phyloP scores from a whole-genome alignment of 106 monocot genomes.

The Phalaenopsis equestris region DNA sequence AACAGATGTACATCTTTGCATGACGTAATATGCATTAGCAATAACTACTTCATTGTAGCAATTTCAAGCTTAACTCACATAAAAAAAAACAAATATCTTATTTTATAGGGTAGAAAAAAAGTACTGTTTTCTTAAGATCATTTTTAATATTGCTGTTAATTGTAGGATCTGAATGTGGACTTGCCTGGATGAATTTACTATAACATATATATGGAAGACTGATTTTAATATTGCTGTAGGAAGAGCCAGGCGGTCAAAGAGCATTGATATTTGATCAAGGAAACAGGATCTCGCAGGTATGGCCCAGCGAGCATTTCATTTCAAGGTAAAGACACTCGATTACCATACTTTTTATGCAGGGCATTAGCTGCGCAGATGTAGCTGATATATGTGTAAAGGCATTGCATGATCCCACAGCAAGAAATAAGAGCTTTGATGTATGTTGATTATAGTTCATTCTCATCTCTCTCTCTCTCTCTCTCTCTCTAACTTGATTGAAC shows the following conservation, averaged over 20 bases:
- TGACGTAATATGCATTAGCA: too few relatives aligned
- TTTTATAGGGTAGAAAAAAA: too few relatives aligned
- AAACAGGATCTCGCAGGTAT: conserved; percentile 90
- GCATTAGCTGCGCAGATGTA: conserved; percentile 97
- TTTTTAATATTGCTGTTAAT: too few relatives aligned
- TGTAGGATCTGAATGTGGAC: too few relatives aligned
- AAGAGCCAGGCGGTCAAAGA: conserved; percentile 97
- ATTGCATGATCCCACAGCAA: conserved; percentile 92
- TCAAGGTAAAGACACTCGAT: background rate
- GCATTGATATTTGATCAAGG: conserved; percentile 99
- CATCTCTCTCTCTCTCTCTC: background rate
- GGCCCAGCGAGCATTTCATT: background rate
- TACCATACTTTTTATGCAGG: conserved; percentile 28
- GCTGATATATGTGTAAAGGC: conserved; percentile 99
- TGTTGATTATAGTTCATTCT: background rate
- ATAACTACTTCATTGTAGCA: too few relatives aligned
- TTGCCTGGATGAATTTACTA: too few relatives aligned
- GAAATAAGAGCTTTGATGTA: conserved; percentile 99
- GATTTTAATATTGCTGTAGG: conserved; percentile 30
- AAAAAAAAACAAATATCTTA: too few relatives aligned
- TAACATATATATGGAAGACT: too few relatives aligned
- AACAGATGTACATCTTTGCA: too few relatives aligned
- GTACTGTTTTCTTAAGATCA: too few relatives aligned
- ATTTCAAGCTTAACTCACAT: too few relatives aligned
- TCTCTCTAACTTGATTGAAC: background rate